Base-by-base conservation (phyloP, 768 basidiomycete species). In the Agaricus bisporus region DNA sequence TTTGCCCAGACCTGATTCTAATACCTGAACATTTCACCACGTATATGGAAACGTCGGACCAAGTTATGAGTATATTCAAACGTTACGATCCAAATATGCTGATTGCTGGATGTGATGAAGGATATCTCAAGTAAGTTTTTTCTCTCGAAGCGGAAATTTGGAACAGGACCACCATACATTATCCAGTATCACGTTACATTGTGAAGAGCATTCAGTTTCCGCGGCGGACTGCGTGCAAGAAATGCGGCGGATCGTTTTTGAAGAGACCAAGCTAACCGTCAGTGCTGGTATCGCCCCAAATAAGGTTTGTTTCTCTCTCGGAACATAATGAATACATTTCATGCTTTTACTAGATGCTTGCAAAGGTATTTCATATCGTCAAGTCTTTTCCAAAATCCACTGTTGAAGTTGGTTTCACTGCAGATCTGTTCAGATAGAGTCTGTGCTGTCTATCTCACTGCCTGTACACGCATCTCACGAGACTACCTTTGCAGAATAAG, bases 281-380 rank as follows among this genome's bases (percentile, higher is more conserved):
- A 94, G 91, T 60, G 95, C 94, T 28, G 97, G 97, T 2, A 93
- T 98, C 54, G 94, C 95, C 0, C 90, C 95, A 1, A 98, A 95
- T 69, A 89, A 88, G 77, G 93, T 93, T 63, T 49, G 80, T 20
- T 26, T 39, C 48, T 36, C 38, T 25, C 17, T 46, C n/a, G 18
- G 28, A 15, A 18, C 5, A 20, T 25, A 37, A 5, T 17, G 52
- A 56, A 14, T 58, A 37, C 56, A 36, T 56, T 48, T 67, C 54
- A 41, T 56, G 55, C 20, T 41, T 2, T 55, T 32, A 11, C 17
- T 35, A 91, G 84, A 93, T 94, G 87, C 76, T 98, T 15, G 92
- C 94, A 38, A 98, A 98, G 77, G 89, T 91, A 50, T 60, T 73
- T 58, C 32, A 28, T 44, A 41, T 22, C 18, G 50, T 32, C 28